These are phyloP conservation scores for Wallacemonas sp. DNA, from an alignment of 208 protist genomes.

Conservation along the genomic window DNA sequence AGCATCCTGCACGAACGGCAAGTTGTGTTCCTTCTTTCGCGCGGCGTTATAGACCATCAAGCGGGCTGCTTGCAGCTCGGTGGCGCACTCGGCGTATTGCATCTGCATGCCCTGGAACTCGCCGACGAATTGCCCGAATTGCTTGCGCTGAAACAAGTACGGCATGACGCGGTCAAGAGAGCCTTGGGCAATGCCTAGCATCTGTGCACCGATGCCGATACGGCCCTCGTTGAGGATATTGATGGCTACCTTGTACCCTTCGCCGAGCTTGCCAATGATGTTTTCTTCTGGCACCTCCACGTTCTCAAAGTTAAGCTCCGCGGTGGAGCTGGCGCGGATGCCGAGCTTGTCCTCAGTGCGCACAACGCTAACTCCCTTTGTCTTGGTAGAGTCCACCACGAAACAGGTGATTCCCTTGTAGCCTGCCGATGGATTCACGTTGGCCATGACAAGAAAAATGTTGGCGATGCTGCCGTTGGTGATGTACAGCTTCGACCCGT, in stretches of 20 bases:
- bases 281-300: slow-evolving; percentile 70
- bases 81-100: slow-evolving; percentile 83
- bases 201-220: slow-evolving; percentile 95
- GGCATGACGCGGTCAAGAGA: slow-evolving; percentile 75
- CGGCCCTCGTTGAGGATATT: slow-evolving; percentile 93
- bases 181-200: slow-evolving; percentile 91
- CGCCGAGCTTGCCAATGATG: slow-evolving; percentile 86
- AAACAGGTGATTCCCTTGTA: slow-evolving; percentile 97
- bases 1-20: slow-evolving; percentile 91
- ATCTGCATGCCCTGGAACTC: slow-evolving; percentile 96
- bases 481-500: slow-evolving; percentile 95
- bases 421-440: slow-evolving; percentile 77
- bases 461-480: slow-evolving; percentile 91
- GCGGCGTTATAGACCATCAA: slow-evolving; percentile 93
- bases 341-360: slow-evolving; percentile 95
- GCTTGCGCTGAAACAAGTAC: slow-evolving; percentile 90
- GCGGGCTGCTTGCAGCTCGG: slow-evolving; percentile 75
- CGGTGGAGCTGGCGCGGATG: slow-evolving; percentile 95
- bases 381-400: slow-evolving; percentile 86
- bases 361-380: slow-evolving; percentile 87
- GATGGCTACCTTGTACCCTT: slow-evolving; percentile 96
- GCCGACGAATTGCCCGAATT: slow-evolving; percentile 89
- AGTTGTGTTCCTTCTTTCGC: slow-evolving; percentile 80
- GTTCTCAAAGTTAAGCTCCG: slow-evolving; percentile 92
- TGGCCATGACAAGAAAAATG: slow-evolving; percentile 94